Base-by-base conservation (phyloP, 2,329 filamentous ascomycete species). In the Colletotrichum sp. region DNA sequence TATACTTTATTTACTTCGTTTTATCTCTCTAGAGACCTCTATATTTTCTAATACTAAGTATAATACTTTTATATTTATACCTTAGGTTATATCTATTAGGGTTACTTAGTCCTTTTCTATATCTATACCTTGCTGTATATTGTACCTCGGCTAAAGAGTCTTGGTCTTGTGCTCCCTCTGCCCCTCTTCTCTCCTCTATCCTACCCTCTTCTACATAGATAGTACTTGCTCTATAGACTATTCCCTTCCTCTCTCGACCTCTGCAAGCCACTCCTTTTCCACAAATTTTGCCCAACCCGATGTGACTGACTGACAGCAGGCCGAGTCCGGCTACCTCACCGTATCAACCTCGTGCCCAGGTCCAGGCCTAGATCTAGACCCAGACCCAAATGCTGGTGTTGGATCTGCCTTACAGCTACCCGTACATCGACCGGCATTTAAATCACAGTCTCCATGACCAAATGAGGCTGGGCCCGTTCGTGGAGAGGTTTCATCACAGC, bases 391-490 rank as follows among this genome's bases (percentile, higher is more conserved):
- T 66, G 30, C 70, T 38, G 36, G 36, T 38, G 8, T 10, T 43
- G 38, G 38, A 65, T 73, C 71, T 63, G 63, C 59, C 36, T 43
- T 43, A 43, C 38, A 43, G 38, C 16, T 43, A 18, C 18, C 38
- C 38, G 38, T 43, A 43, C 16, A n/a, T 43, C 18, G 38, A 43
- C 38, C 36, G 32, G 28, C 69, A 64, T 36, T 73, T 43, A 67
- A 66, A 38, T 30, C 80, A 82, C 81, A 82, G 82, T 55, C 26
- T 38, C 79, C 81, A 84, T 85, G 82, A 81, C 83, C 85, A 85
- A 85, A 88, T 87, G 85, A 87, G 84, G 85, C 82, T 85, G 83
- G 82, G 81, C 83, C 81, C 82, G 81, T 80, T 83, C 81, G 83
- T 83, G 83, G 84, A 81, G 81, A 84, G 82, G 84, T 85, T 84